phyloP scores from a whole-genome alignment of 352 stramenopile genomes.

The Globisporangium cystogenes region DNA sequence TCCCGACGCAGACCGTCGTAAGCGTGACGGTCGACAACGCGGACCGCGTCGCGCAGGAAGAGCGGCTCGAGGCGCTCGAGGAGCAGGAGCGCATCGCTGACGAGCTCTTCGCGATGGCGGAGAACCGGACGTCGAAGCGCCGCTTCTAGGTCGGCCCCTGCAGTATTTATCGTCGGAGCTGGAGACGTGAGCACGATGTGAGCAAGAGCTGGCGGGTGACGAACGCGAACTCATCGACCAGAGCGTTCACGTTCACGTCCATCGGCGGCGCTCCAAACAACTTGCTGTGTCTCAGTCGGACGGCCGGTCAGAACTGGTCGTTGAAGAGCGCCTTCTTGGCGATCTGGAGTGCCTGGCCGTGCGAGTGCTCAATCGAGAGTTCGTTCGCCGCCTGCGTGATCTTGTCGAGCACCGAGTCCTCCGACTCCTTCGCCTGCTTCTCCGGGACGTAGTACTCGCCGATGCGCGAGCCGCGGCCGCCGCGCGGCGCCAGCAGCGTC shows the following conservation, averaged over 20 bases:
- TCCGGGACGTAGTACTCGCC: conserved; percentile 85
- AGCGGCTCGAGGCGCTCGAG: conserved; percentile 64
- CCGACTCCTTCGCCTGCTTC: conserved; percentile 67
- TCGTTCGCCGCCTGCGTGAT: conserved; percentile 84
- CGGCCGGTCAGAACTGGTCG: conserved; percentile 44
- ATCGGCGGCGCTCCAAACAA: too few species aligned
- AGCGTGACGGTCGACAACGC: conserved; percentile 60
- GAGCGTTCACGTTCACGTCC: not conserved
- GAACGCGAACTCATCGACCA: too few species aligned
- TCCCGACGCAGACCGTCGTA: conserved; percentile 43
- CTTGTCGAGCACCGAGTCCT: conserved; percentile 83
- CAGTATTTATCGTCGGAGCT: conserved; percentile 5
- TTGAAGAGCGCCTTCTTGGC: conserved; percentile 86
- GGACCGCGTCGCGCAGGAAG: conserved; percentile 42
- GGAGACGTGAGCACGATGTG: not conserved
- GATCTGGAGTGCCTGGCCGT: conserved; percentile 77
- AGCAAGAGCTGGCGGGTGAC: not conserved
- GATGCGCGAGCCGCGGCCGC: conserved; percentile 59
- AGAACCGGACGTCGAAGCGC: conserved; percentile 45
- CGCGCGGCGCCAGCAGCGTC: conserved; percentile 46
- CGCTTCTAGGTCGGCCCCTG: conserved; percentile 27
- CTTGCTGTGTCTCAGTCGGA: too few species aligned
- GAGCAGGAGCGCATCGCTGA: conserved; percentile 82
- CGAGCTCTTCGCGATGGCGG: conserved; percentile 75
- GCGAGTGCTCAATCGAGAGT: conserved; percentile 78